A percentile compares a stretch with the other conserved stretches of the same genome.
These are phyloP conservation scores for Cinnamomum chago DNA, from an alignment of 164 flowering plant species.

Conservation along the genomic window DNA sequence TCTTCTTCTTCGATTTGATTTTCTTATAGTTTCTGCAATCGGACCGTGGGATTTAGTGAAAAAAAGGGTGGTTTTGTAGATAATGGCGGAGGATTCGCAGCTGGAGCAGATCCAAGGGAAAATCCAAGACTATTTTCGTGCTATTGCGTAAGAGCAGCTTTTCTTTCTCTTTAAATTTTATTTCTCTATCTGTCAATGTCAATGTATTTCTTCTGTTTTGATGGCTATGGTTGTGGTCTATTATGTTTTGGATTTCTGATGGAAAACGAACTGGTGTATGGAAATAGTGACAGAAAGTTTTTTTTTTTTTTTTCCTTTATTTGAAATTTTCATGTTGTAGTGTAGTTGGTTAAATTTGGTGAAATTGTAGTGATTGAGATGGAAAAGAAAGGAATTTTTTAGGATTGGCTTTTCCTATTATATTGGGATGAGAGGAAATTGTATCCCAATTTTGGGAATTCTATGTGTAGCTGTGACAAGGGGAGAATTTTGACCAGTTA, in stretches of 20 bases:
- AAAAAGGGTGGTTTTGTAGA: background rate
- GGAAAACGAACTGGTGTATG: background rate
- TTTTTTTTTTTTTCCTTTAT: no score
- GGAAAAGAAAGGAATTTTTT: background rate
- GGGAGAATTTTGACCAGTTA: no score
- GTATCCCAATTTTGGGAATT: background rate
- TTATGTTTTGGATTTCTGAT: no score
- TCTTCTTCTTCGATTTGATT: background rate
- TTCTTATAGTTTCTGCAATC: background rate
- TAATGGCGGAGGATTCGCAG: conserved; percentile 35
- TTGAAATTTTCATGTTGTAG: no score
- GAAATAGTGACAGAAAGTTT: background rate
- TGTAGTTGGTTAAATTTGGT: background rate
- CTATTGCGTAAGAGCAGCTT: conserved; percentile 23
- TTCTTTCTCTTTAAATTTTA: background rate
- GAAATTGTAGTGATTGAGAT: background rate
- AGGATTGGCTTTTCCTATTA: background rate
- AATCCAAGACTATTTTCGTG: conserved; percentile 68
- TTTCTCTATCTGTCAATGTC: background rate
- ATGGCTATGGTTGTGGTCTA: no score
- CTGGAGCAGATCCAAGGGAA: conserved; percentile 98
- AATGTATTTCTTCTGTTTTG: background rate
- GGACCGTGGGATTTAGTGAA: background rate
- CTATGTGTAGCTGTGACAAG: background rate
- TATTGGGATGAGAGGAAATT: background rate